phyloP scores from a whole-genome alignment of 1,284 basidiomycete species.

The Ceratobasidium sp. region DNA sequence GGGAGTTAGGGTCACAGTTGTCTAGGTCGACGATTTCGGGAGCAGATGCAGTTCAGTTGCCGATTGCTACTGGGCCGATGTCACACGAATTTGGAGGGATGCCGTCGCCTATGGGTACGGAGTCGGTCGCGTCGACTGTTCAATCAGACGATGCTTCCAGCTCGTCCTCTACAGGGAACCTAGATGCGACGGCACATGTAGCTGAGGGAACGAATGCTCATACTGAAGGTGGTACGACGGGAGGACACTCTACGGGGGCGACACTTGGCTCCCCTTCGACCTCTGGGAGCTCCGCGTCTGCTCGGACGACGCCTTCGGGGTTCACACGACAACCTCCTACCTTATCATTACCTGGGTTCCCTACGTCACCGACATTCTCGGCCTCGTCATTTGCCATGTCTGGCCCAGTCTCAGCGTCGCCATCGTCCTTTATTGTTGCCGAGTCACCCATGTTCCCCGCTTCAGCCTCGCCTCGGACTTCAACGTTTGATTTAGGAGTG shows the following conservation, averaged over 20 bases:
- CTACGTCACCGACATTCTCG: slow-evolving; percentile 33
- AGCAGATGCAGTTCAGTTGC: not conserved
- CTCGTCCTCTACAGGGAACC: not conserved
- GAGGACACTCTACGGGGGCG: slow-evolving; percentile 9
- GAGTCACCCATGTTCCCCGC: slow-evolving; percentile 22
- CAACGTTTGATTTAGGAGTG: slow-evolving; percentile 37
- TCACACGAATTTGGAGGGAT: slow-evolving; percentile 16
- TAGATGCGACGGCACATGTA: not conserved
- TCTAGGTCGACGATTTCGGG: not conserved
- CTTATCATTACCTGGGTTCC: slow-evolving; percentile 11
- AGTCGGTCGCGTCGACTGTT: slow-evolving; percentile 11
- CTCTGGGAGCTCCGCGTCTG: slow-evolving; percentile 20
- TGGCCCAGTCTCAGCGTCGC: not conserved
- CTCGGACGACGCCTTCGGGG: slow-evolving; percentile 17
- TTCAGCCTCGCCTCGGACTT: slow-evolving; percentile 35
- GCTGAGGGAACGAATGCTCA: not conserved
- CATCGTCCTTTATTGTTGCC: not conserved
- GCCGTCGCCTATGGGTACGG: not conserved
- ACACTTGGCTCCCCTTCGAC: slow-evolving; percentile 19
- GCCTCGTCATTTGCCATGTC: not conserved
- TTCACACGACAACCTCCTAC: slow-evolving; percentile 6
- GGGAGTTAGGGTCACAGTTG: not conserved
- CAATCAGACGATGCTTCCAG: not conserved
- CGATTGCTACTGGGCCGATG: slow-evolving; percentile 7
- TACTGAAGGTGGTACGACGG: not conserved